Evolutionary conservation across 768 basidiomycete species (phyloP), one percentile per base, ranked within the genome.

Genomic region (Lactifluus pinguis): DNA sequence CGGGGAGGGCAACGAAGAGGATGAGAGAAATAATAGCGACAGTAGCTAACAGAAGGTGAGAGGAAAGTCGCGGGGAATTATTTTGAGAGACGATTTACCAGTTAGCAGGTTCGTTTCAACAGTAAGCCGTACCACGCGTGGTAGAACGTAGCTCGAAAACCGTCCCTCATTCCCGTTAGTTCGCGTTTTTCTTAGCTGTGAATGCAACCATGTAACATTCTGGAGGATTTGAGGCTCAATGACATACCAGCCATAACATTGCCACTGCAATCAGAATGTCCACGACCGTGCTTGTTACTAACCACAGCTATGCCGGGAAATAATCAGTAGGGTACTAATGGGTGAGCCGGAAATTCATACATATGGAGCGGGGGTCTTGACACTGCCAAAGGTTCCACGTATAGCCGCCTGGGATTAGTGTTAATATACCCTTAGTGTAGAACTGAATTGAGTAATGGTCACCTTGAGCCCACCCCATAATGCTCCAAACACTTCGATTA

Each of bases 91-190:
- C 55, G 61, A 13, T 49, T 38, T 41, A 63, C 65, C 44, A 62
- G 66, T 30, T 44, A 69, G 60, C 0, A 53, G 15, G 48, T 69
- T 70, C 2, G 70, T 70, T 57, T 71, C 69, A 21, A 71, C 53
- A 10, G 70, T 69, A 29, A 71, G 48, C 17, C 68, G 67, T 1
- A 71, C 67, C 4, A 71, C 51, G 7, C 69, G 61, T 1, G 52
- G 51, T 13, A 71, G 6, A 49, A 68, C 29, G 19, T 65, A 53
- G 13, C 15, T 42, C 15, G 52, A 53, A 42, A 9, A 42, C 15
- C n/a, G 15, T 2, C 51, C 15, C 13, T 45, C 64, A 13, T 38
- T 38, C 38, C 1, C 3, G 45, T 17, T 25, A 1, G 10, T 13
- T 4, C 51, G 56, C 4, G 48, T 13, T 36, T 19, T 38, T 30